A percentile compares a stretch with the other conserved stretches of the same genome.
These are phyloP conservation scores for Viola odorata DNA, from an alignment of 345 rosid genomes.

Conservation along the genomic window DNA sequence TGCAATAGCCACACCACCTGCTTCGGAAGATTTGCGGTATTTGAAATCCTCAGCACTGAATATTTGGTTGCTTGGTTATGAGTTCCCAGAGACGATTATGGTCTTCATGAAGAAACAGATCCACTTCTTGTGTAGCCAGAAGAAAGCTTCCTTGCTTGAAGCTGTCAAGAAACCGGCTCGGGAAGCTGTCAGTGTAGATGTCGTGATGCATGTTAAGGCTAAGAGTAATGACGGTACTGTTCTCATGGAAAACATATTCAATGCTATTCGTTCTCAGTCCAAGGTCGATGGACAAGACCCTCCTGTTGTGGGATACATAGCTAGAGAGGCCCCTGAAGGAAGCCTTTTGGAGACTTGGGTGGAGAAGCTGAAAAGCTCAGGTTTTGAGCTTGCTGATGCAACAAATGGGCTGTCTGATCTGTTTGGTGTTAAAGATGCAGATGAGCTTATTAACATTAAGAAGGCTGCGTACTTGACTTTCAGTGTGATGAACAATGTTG, in stretches of 20 bases:
- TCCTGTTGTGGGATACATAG: conserved; percentile 51
- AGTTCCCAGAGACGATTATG: conserved; percentile 93
- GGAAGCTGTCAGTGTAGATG: conserved; percentile 53
- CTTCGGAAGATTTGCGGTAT: conserved; percentile 78
- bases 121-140: conserved; percentile 75
- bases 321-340: conserved; percentile 76
- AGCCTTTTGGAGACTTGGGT: conserved; percentile 74
- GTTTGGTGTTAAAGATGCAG: conserved; percentile 63
- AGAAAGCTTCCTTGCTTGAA: conserved; percentile 68
- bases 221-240: conserved; percentile 60
- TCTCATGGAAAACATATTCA: conserved; percentile 57
- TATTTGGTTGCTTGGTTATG: conserved; percentile 87
- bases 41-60: conserved; percentile 83
- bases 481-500: conserved; percentile 66
- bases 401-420: conserved; percentile 68
- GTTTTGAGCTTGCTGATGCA: conserved; percentile 53
- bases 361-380: conserved; percentile 47
- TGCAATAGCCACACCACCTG: conserved; percentile 73
- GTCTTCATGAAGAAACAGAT: conserved; percentile 69
- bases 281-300: conserved; percentile 23
- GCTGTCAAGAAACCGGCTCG: conserved; percentile 58
- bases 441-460: conserved; percentile 62
- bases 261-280: conserved; percentile 41
- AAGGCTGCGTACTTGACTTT: conserved; percentile 72
- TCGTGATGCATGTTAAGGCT: conserved; percentile 57